Conservation (phyloP, 441 rosid species). For the Rhodomyrtus psidioides region DNA sequence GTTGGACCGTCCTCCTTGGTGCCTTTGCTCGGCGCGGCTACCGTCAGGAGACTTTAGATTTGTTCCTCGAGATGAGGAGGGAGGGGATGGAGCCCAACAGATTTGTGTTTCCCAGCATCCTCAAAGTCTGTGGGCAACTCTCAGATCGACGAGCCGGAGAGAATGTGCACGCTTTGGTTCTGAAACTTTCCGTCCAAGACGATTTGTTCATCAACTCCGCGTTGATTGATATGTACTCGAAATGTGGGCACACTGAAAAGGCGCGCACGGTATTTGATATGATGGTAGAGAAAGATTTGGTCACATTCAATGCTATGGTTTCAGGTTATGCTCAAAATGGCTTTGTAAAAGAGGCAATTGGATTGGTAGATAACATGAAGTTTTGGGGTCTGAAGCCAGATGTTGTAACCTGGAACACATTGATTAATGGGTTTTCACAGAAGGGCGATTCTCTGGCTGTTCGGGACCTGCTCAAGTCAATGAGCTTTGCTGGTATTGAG, state of each 20-base stretch:
- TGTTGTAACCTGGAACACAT: constrained; percentile 63
- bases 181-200: constrained; percentile 33
- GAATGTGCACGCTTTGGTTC: constrained; percentile 44
- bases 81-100: constrained; percentile 32
- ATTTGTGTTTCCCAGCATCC: constrained; percentile 64
- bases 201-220: constrained; percentile 58
- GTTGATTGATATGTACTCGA: constrained; percentile 78
- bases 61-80: constrained; percentile 40
- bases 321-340: constrained; percentile 57
- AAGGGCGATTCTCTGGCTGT: constrained; percentile 38
- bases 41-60: constrained; percentile 33
- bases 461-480: constrained; percentile 34
- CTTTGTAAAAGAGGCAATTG: constrained; percentile 35
- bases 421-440: constrained; percentile 58
- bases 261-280: constrained; percentile 40
- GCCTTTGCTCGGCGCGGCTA: constrained; percentile 45
- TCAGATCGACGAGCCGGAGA: constrained; percentile 33
- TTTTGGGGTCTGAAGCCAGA: constrained; percentile 35
- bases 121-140: constrained; percentile 61
- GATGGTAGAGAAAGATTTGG: constrained; percentile 50
- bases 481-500: constrained; percentile 36
- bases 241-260: constrained; percentile 33
- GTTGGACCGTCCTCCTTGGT: constrained; percentile 48
- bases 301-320: constrained; percentile 60
- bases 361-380: constrained; percentile 39